Percentiles rank a stretch among this genome's conserved stretches.
Evolutionary conservation across 305 asterid genomes (phyloP).

Genomic region (Striga hermonthica): DNA sequence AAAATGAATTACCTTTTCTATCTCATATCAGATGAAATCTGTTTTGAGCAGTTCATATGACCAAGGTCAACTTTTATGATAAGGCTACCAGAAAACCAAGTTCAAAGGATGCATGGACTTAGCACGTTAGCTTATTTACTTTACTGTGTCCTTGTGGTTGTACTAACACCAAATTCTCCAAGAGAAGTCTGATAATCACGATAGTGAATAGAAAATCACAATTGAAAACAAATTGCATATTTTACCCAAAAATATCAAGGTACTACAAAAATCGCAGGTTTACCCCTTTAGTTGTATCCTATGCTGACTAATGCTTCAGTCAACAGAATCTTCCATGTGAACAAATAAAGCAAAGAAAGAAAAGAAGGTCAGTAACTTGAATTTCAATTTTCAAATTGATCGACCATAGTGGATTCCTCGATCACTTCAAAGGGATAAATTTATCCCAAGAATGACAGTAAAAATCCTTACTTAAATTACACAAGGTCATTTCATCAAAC

Average conservation of each 20-base stretch:
- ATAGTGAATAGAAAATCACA: conserved; percentile 32
- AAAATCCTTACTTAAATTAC: too few relatives aligned
- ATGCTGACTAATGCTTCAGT: conserved; percentile 36
- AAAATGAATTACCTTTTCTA: too few relatives aligned
- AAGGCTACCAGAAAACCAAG: too few relatives aligned
- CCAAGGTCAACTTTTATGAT: too few relatives aligned
- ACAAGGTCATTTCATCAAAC: conserved; percentile 29
- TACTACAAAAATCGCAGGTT: conserved; percentile 40
- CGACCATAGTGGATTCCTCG: conserved; percentile 74
- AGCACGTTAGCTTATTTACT: neutral
- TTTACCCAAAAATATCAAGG: conserved; percentile 35
- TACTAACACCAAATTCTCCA: neutral
- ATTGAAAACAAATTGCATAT: conserved; percentile 22
- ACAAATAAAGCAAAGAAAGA: conserved; percentile 26
- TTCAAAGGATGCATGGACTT: too few relatives aligned
- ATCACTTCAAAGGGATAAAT: conserved; percentile 42
- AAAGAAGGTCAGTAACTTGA: neutral
- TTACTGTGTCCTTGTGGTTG: conserved; percentile 6
- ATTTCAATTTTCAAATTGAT: conserved; percentile 33
- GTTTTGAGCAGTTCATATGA: too few relatives aligned
- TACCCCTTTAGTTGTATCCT: conserved; percentile 30
- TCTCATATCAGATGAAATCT: too few relatives aligned
- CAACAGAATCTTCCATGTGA: conserved; percentile 58
- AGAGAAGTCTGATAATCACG: conserved; percentile 7
- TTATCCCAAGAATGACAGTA: conserved; percentile 35